These are phyloP conservation scores for Amniculicola lignicola DNA, from an alignment of 495 filamentous ascomycete genomes.

Conservation along the genomic window DNA sequence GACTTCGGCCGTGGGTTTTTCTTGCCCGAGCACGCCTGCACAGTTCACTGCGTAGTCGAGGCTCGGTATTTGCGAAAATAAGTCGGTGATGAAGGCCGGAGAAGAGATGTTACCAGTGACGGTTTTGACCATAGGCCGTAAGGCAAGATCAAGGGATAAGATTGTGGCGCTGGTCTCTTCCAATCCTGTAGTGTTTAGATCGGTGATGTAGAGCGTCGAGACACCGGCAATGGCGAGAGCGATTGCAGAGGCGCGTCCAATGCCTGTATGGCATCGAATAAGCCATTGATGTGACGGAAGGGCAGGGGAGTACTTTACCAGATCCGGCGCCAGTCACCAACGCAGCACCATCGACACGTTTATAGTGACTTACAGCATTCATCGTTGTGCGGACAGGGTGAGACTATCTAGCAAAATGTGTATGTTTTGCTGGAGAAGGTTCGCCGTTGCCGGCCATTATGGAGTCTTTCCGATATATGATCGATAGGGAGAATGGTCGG, in stretches of 20 bases:
- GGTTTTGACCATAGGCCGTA: slow-evolving; percentile 34
- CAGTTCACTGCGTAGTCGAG: slow-evolving; percentile 37
- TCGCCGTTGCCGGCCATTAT: no score
- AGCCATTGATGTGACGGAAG: background rate
- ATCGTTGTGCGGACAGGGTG: no score
- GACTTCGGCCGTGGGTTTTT: slow-evolving; percentile 37
- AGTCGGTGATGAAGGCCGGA: slow-evolving; percentile 33
- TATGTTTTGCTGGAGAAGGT: no score
- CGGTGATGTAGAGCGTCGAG: slow-evolving; percentile 36
- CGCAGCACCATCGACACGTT: slow-evolving; percentile 36
- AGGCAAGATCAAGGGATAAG: slow-evolving; percentile 2
- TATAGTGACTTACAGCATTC: background rate
- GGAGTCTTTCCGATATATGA: no score
- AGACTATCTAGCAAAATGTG: no score
- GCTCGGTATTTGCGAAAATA: slow-evolving; percentile 20
- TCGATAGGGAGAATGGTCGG: no score
- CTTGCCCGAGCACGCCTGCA: slow-evolving; percentile 29
- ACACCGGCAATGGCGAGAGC: slow-evolving; percentile 39
- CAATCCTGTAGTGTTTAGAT: slow-evolving; percentile 29
- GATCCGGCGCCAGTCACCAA: slow-evolving; percentile 44
- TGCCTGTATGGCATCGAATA: slow-evolving; percentile 26
- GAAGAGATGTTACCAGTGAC: slow-evolving; percentile 29
- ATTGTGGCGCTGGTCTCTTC: slow-evolving; percentile 28
- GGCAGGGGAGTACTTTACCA: no score
- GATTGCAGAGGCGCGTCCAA: slow-evolving; percentile 39